Evolutionary conservation across 345 rosid genomes (phyloP).

Genomic region (Excoecaria agallocha): DNA sequence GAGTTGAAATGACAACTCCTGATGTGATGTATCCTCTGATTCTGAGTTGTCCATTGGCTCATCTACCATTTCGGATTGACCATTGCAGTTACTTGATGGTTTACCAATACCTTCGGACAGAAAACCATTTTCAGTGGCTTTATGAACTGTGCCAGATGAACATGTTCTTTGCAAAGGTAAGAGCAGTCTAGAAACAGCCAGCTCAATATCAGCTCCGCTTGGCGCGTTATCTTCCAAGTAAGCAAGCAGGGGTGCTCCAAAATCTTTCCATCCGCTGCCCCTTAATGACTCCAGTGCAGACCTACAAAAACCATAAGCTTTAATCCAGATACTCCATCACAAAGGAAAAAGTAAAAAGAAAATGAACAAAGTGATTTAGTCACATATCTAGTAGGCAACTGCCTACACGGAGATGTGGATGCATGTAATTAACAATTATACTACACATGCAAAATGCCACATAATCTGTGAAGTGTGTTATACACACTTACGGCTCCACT

Average conservation of each 20-base stretch:
- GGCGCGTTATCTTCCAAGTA: conserved; percentile 48
- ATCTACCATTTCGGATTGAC: conserved; percentile 26
- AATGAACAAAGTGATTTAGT: neutral
- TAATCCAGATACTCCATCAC: conserved; percentile 3
- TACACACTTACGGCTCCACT: neutral
- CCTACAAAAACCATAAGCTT: conserved; percentile 33
- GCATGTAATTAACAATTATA: neutral
- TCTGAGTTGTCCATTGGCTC: conserved; percentile 34
- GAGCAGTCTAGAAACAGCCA: conserved; percentile 47
- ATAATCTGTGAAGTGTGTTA: neutral
- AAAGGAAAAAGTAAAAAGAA: neutral
- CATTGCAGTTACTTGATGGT: conserved; percentile 38
- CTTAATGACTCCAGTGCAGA: conserved; percentile 35
- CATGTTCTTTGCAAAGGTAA: conserved; percentile 59
- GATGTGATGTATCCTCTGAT: conserved; percentile 34
- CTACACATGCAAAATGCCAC: neutral
- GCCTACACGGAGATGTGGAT: neutral
- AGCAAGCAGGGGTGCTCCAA: conserved; percentile 74
- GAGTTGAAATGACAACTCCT: conserved; percentile 44
- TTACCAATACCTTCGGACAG: conserved; percentile 43
- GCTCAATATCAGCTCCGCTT: conserved; percentile 60
- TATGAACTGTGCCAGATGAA: conserved; percentile 35
- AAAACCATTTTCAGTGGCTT: conserved; percentile 53
- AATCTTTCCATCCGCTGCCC: conserved; percentile 44
- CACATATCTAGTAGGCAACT: neutral